A percentile compares a stretch with the other conserved stretches of the same genome.
phyloP scores from a whole-genome alignment of 371 early-diverging fungal genomes.

The Rhizopus sp. region DNA sequence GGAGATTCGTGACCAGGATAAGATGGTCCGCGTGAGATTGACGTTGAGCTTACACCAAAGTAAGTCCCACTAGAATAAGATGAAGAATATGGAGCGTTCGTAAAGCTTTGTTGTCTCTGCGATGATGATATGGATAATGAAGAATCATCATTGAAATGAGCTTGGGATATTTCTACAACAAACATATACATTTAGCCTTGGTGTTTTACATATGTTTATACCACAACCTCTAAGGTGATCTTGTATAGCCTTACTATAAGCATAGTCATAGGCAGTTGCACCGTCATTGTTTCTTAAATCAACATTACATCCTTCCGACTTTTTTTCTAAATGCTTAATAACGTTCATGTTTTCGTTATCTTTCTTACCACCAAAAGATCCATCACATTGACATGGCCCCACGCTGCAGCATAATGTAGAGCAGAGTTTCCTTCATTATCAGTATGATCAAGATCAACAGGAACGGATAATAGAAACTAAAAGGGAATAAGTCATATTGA shows the following conservation, averaged over 20 bases:
- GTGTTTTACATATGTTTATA: background rate
- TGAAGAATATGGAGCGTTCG: slow-evolving; percentile 39
- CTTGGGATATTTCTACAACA: slow-evolving; percentile 35
- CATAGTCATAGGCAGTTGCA: slow-evolving; percentile 48
- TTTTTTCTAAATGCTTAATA: background rate
- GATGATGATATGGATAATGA: slow-evolving; percentile 38
- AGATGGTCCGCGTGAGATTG: slow-evolving; percentile 41
- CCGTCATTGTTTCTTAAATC: slow-evolving; percentile 42
- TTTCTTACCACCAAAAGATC: slow-evolving; percentile 42
- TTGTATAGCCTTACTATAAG: slow-evolving; percentile 43
- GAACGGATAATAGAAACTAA: slow-evolving; percentile 47
- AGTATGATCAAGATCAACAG: slow-evolving; percentile 54
- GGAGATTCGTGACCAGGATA: slow-evolving; percentile 41
- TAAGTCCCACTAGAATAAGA: slow-evolving; percentile 29
- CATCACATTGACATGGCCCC: slow-evolving; percentile 53
- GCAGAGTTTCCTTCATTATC: slow-evolving; percentile 58
- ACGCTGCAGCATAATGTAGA: slow-evolving; percentile 52
- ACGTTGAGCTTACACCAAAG: slow-evolving; percentile 21
- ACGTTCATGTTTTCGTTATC: background rate
- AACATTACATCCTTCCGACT: slow-evolving; percentile 53
- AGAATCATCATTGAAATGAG: slow-evolving; percentile 39
- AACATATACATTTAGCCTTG: background rate
- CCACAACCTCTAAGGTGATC: slow-evolving; percentile 43
- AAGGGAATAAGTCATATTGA: background rate
- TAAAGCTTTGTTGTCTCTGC: slow-evolving; percentile 24